These are phyloP conservation scores for Xenosphaeropsis pyriputrescens DNA, from an alignment of 2,329 filamentous ascomycete species.

Conservation along the genomic window DNA sequence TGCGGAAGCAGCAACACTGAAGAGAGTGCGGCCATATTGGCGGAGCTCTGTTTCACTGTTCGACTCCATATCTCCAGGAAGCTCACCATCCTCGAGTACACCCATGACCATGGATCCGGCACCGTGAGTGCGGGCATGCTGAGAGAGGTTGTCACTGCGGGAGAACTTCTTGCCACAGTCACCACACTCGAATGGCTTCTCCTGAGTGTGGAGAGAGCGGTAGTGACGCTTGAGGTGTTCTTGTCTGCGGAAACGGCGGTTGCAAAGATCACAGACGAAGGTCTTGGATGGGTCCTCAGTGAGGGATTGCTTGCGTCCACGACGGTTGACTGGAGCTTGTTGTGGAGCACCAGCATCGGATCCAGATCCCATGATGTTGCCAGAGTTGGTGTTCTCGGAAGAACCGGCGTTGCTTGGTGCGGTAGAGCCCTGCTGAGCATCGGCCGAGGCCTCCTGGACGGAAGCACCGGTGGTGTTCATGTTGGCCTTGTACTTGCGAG, in stretches of 20 bases:
- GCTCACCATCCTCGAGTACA: constrained; percentile 60
- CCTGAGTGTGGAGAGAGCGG: constrained; percentile 92
- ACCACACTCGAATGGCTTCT: constrained; percentile 95
- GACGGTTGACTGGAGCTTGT: constrained; percentile 61
- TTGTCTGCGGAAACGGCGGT: constrained; percentile 91
- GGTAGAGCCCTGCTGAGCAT: constrained; percentile 11
- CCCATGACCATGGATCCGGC: constrained; percentile 85
- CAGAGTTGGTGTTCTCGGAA: constrained; percentile 22
- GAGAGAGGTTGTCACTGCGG: constrained; percentile 89
- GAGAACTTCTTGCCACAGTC: constrained; percentile 99
- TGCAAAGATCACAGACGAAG: constrained; percentile 92
- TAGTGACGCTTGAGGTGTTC: constrained; percentile 98
- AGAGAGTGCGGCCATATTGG: constrained; percentile 62
- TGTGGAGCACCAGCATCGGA: constrained; percentile 19
- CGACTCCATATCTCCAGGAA: constrained; percentile 25
- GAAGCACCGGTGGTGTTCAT: constrained; percentile 16
- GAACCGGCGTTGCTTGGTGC: constrained; percentile 26
- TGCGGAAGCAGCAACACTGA: constrained; percentile 63
- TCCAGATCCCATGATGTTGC: constrained; percentile 25
- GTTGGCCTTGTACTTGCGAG: constrained; percentile 18
- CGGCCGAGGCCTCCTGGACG: constrained; percentile 13
- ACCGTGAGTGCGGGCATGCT: constrained; percentile 89
- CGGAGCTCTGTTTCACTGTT: constrained; percentile 37
- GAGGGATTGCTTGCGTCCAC: constrained; percentile 94
- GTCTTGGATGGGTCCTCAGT: constrained; percentile 98